Base-by-base conservation (phyloP, 2,329 filamentous ascomycete species). In the Cadophora malorum region DNA sequence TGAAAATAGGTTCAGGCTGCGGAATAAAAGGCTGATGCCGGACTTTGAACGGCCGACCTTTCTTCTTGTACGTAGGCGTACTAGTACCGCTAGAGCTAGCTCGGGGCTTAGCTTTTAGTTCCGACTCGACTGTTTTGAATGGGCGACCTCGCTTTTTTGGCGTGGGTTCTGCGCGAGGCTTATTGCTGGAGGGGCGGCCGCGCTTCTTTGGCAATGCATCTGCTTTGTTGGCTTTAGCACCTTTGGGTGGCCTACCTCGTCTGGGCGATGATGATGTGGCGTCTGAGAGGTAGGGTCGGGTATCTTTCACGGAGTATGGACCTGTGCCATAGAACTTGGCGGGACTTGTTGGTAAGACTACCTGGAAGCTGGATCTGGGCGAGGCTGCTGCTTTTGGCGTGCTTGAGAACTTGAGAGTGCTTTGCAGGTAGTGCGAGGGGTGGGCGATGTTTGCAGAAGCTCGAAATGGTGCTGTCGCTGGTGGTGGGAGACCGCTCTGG, bases 1-100 rank as follows among this genome's bases (percentile, higher is more conserved):
- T 66, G 72, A 85, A 89, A 4, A 77, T 78, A 6, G 84, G 81
- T 25, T 80, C 70, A 2, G 73, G 70, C 23, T 58, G 35, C 4
- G 53, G 33, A n/a, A 73, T 64, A 3, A 64, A 47, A 23, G 61
- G 38, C 23, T 67, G 66, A n/a, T 33, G 38, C 61, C 66, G 5
- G 33, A 25, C 25, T 50, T 67, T 71, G 9, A 65, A 45, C 3
- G 67, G 71, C 5, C 73, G 66, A 14, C 69, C 70, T 25, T 60
- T 66, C 59, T 69, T 72, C 53, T 74, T 31, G 53, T 58, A 35
- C 14, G 12, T 23, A 12, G 35, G 23, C 35, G 41, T 53, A 23
- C 47, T 35, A 9, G 60, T 45, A 25, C 33, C 61, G 23, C 50
- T 33, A 41, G 59, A 47, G 10, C 28, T 38, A 61, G 65, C 67